Base-by-base conservation (phyloP, 2,329 filamentous ascomycete genomes). In the Exophiala calicioides region DNA sequence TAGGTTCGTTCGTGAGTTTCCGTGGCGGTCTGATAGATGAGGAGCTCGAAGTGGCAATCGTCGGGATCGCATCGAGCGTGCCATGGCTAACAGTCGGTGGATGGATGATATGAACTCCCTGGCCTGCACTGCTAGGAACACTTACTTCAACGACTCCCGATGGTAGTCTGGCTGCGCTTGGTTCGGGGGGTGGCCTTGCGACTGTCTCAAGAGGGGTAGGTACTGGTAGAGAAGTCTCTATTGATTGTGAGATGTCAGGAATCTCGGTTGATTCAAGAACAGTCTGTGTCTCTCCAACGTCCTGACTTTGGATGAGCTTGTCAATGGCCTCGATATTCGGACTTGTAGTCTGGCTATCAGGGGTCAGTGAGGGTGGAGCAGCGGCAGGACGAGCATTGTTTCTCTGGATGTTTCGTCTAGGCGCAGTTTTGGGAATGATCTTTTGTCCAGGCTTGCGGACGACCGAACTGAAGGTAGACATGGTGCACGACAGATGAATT, bases 401-500 rank as follows among this genome's bases (percentile, higher is more conserved):
- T 37, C 53, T 55, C 24, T 43, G 50, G 21, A 58, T 39, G 39
- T 59, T 58, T 38, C 51, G 46, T 26, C 53, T 44, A 2, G 57
- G 72, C 24, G 79, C 80, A 55, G 79, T 79, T 70, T 86, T 88
- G 33, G 85, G 85, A 64, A 86, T 86, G 70, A 89, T 88, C 68
- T 87, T 86, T 70, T 86, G 86, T 66, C 84, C 76, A 70, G 85
- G 84, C 68, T 59, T 64, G 74, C 73, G 76, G 53, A 79, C 76
- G 31, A 72, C 75, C 44, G 77, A 79, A 58, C 74, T 78, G 50
- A 76, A 77, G 33, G 79, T 70, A 15, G 75, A 72, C 66, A 76
- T 67, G 24, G 31, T 32, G 40, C 13, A 23, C n/a, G 18, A 19
- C 6, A 20, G 18, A 23, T n/a, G n/a, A n/a, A n/a, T n/a, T n/a